A percentile compares a stretch with the other conserved stretches of the same genome.
Conservation (phyloP, 2,329 filamentous ascomycete species). For the Curvularia sp. region DNA sequence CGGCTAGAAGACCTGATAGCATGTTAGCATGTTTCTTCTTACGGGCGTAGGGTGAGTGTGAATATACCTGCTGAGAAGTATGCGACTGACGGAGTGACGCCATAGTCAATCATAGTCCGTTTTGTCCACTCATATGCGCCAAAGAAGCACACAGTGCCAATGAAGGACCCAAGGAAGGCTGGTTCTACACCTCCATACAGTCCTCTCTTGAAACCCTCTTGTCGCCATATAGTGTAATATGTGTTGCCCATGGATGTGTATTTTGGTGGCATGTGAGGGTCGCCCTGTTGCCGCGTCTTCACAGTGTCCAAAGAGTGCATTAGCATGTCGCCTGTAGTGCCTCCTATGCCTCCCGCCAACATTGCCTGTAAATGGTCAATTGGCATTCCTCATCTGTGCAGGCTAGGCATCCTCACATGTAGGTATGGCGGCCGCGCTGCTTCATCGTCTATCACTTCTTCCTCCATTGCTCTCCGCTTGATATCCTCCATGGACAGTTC, state of each 20-base stretch:
- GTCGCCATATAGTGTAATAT: slow-evolving; percentile 90
- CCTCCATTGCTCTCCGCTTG: slow-evolving; percentile 24
- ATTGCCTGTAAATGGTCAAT: slow-evolving; percentile 71
- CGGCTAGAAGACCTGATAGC: slow-evolving; percentile 80
- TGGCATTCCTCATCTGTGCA: slow-evolving; percentile 13
- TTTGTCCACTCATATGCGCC: slow-evolving; percentile 97
- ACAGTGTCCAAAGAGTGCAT: slow-evolving; percentile 99
- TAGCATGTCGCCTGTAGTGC: slow-evolving; percentile 91
- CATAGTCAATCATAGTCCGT: slow-evolving; percentile 82
- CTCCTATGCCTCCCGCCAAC: slow-evolving; percentile 92
- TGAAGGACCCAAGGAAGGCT: slow-evolving; percentile 89
- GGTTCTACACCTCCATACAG: slow-evolving; percentile 94
- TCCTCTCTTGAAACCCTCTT: slow-evolving; percentile 86
- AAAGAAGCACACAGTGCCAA: slow-evolving; percentile 93
- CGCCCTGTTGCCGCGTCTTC: slow-evolving; percentile 96
- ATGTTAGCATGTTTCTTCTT: background rate
- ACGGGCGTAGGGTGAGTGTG: background rate
- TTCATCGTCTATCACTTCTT: slow-evolving; percentile 50
- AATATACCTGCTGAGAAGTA: slow-evolving; percentile 81
- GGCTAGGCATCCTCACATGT: slow-evolving; percentile 50
- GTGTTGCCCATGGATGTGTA: slow-evolving; percentile 90
- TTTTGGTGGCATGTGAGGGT: slow-evolving; percentile 89
- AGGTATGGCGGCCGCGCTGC: slow-evolving; percentile 57
- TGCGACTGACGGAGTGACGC: slow-evolving; percentile 80
- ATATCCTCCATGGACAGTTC: slow-evolving; percentile 32